Evolutionary conservation across 2,329 filamentous ascomycete species (phyloP).

Genomic region (Dactylellina haptotyla): DNA sequence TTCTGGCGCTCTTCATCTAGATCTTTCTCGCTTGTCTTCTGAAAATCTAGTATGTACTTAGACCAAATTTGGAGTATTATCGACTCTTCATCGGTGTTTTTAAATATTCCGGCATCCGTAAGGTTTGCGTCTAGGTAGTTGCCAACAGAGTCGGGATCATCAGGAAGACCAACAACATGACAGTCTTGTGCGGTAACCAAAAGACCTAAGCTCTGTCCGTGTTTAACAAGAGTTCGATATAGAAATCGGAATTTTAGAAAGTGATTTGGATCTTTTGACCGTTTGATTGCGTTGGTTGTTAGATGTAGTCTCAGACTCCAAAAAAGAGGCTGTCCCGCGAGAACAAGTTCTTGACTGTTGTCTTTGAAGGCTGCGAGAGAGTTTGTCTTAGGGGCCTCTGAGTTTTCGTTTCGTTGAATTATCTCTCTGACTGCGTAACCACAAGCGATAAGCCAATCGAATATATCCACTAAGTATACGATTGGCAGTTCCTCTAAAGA

Average conservation of each 20-base stretch:
- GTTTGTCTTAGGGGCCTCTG: too few species aligned
- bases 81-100: background rate
- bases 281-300: background rate
- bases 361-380: background rate
- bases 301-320: background rate
- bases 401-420: background rate
- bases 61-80: background rate
- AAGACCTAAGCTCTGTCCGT: background rate
- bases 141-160: background rate
- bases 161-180: background rate
- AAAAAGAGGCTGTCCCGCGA: background rate
- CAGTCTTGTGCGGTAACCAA: background rate
- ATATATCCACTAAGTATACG: background rate
- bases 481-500: background rate
- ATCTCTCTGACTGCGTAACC: background rate
- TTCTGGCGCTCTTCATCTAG: too few species aligned
- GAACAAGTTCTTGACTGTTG: background rate
- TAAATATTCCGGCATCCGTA: background rate
- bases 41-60: too few species aligned
- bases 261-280: background rate
- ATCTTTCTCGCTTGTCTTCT: too few species aligned
- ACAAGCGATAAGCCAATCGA: background rate
- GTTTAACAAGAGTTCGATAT: background rate
- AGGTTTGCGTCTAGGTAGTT: background rate
- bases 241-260: background rate